These are phyloP conservation scores for Salmacisia buchloeana DNA, from an alignment of 1,284 basidiomycete genomes.

Conservation along the genomic window DNA sequence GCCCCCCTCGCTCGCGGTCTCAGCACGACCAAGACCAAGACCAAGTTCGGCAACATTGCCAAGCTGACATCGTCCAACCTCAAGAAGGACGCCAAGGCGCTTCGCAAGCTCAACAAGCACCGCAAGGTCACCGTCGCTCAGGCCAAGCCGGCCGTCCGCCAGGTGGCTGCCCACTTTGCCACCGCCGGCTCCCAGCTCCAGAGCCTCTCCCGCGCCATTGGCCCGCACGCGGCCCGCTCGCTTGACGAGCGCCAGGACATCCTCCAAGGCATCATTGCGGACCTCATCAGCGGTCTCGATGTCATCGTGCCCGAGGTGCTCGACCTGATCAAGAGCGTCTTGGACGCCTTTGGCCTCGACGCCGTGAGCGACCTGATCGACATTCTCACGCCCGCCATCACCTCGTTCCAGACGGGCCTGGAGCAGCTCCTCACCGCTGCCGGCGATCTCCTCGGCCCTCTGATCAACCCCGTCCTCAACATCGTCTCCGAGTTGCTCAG, in stretches of 20 bases:
- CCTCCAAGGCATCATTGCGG: background rate
- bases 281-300: background rate
- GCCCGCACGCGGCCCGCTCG: background rate
- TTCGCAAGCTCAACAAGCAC: background rate
- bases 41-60: background rate
- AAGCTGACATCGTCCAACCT: background rate
- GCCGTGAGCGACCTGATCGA: background rate
- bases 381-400: background rate
- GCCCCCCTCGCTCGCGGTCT: slow-evolving; percentile 1
- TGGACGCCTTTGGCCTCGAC: background rate
- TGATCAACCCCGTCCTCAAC: background rate
- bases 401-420: background rate
- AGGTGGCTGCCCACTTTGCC: slow-evolving; percentile 53
- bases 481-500: background rate
- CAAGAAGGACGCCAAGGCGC: background rate
- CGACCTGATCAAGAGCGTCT: background rate
- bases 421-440: background rate
- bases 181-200: slow-evolving; percentile 6
- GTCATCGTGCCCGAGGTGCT: background rate
- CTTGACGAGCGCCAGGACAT: background rate
- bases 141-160: background rate
- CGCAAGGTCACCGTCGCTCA: background rate
- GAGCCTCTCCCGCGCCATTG: no score
- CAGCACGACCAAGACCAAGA: background rate
- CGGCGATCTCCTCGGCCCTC: background rate